A percentile compares a stretch with the other conserved stretches of the same genome.
Conservation (phyloP, 805 yeast genomes). For the Cephaloascus albidus region DNA sequence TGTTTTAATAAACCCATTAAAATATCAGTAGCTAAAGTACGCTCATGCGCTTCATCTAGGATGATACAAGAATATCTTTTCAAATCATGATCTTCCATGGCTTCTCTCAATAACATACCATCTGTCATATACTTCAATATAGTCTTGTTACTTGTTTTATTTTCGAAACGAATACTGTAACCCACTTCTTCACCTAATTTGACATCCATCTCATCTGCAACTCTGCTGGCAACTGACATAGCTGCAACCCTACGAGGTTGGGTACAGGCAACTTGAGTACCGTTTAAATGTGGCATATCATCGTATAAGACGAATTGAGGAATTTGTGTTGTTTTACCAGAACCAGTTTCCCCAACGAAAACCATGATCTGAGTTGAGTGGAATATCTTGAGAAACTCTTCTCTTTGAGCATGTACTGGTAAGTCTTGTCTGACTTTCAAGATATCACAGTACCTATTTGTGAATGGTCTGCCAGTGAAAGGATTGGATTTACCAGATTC, state of each 20-base stretch:
- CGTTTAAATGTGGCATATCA: slow-evolving; percentile 81
- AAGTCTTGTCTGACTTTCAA: slow-evolving; percentile 71
- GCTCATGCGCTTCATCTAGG: slow-evolving; percentile 96
- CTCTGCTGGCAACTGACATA: slow-evolving; percentile 96
- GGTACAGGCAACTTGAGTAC: slow-evolving; percentile 89
- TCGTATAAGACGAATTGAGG: slow-evolving; percentile 93
- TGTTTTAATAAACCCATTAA: slow-evolving; percentile 91
- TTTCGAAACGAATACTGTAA: slow-evolving; percentile 89
- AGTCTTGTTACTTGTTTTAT: slow-evolving; percentile 72
- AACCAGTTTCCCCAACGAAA: slow-evolving; percentile 98
- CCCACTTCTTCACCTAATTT: slow-evolving; percentile 91
- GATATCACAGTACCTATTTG: slow-evolving; percentile 67
- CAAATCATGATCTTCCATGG: slow-evolving; percentile 90
- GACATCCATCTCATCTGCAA: slow-evolving; percentile 96
- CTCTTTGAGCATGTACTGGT: slow-evolving; percentile 92
- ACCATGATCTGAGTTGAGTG: slow-evolving; percentile 92
- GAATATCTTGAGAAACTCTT: slow-evolving; percentile 75
- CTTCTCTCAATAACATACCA: slow-evolving; percentile 96
- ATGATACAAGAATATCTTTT: slow-evolving; percentile 80
- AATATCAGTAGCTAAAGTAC: slow-evolving; percentile 94
- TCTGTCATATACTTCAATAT: slow-evolving; percentile 94
- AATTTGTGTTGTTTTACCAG: slow-evolving; percentile 97
- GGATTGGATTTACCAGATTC: slow-evolving; percentile 62
- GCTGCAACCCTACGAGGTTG: slow-evolving; percentile 98
- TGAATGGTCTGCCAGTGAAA: slow-evolving; percentile 60